Conservation (phyloP, 306 rosid genomes). For the Mucuna pruriens region DNA sequence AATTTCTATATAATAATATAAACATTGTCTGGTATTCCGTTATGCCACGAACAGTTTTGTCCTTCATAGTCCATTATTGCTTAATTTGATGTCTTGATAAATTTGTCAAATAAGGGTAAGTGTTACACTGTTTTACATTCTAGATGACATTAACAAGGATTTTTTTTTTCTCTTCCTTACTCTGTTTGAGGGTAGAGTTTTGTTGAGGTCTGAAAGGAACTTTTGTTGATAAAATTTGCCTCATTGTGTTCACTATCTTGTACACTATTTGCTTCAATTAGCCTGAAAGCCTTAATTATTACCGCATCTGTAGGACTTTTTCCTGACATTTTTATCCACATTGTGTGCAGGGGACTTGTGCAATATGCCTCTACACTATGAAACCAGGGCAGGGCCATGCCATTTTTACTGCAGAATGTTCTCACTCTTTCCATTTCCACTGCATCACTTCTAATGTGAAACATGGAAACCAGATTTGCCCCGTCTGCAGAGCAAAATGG, state of each 20-base stretch:
- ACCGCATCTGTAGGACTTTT: not conserved
- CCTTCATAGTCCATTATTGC: not conserved
- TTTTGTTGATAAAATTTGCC: constrained; percentile 23
- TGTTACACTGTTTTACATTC: not conserved
- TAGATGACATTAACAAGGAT: not conserved
- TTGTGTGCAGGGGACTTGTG: constrained; percentile 75
- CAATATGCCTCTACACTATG: constrained; percentile 85
- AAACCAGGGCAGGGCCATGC: constrained; percentile 94
- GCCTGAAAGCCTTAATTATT: not conserved
- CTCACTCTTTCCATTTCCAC: constrained; percentile 96
- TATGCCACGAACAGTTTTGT: not conserved
- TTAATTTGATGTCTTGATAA: constrained; percentile 1
- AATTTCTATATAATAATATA: not conserved
- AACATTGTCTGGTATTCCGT: not conserved
- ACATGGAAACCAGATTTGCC: constrained; percentile 97
- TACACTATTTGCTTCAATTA: not conserved
- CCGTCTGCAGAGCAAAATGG: constrained; percentile 94
- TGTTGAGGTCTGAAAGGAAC: not conserved
- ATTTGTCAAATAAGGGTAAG: constrained; percentile 25
- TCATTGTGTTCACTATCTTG: not conserved
- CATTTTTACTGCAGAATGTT: constrained; percentile 95
- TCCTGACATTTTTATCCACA: constrained; percentile 44
- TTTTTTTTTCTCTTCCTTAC: not conserved
- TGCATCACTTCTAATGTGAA: constrained; percentile 93
- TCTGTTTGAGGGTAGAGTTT: constrained; percentile 16